Evolutionary conservation across 78 protist genomes (phyloP).

Genomic region (Andalucia godoyi): DNA sequence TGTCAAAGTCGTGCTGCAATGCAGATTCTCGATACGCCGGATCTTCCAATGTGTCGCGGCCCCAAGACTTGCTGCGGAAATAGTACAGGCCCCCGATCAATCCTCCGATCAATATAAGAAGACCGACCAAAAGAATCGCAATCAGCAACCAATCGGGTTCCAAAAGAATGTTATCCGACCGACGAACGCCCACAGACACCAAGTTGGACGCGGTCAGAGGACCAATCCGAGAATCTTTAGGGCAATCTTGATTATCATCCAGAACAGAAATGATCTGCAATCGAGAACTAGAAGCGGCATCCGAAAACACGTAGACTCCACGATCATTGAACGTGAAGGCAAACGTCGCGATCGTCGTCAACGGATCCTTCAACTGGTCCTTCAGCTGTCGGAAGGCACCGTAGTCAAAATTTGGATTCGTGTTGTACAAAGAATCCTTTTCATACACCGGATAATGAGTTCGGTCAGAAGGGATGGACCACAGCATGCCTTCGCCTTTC

Average conservation of each 20-base stretch:
- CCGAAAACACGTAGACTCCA: slow-evolving; percentile 32
- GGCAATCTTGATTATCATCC: slow-evolving; percentile 4
- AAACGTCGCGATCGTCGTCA: slow-evolving; percentile 13
- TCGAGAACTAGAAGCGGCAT: background rate
- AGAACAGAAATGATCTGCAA: slow-evolving; percentile 22
- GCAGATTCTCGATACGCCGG: slow-evolving; percentile 11
- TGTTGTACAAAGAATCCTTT: slow-evolving; percentile 41
- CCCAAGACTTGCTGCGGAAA: slow-evolving; percentile 14
- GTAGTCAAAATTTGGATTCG: slow-evolving; percentile 34
- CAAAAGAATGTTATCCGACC: background rate
- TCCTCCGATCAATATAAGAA: background rate
- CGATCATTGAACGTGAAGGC: slow-evolving; percentile 10
- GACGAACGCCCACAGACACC: background rate
- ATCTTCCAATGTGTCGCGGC: background rate
- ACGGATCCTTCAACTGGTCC: background rate
- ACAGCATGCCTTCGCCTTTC: slow-evolving; percentile 16
- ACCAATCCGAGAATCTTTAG: background rate
- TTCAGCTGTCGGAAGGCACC: slow-evolving; percentile 21
- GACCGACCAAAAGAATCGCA: background rate
- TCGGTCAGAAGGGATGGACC: background rate
- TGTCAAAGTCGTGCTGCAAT: background rate
- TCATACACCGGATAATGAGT: slow-evolving; percentile 36
- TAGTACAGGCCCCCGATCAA: background rate
- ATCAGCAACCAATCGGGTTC: slow-evolving; percentile 38
- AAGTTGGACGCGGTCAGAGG: background rate